Evolutionary conservation across 2,329 filamentous ascomycete species (phyloP).

Genomic region (Scortechinia acanthostroma): DNA sequence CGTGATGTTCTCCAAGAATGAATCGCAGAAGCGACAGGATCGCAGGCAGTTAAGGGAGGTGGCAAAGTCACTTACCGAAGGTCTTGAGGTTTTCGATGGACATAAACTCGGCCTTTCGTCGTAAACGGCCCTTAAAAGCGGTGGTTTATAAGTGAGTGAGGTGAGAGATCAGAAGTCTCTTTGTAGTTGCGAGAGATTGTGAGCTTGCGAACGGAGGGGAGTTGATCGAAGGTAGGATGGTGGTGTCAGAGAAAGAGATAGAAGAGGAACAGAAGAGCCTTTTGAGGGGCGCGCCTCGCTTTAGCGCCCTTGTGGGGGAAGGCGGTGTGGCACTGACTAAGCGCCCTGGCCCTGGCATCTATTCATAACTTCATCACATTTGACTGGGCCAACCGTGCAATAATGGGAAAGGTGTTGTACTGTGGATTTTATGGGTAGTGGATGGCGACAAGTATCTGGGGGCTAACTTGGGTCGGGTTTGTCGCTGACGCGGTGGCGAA

Average conservation of each 20-base stretch:
- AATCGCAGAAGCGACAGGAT: too few relatives aligned
- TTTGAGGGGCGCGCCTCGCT: background rate
- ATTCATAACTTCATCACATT: too few relatives aligned
- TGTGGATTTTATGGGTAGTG: too few relatives aligned
- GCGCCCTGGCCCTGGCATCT: too few relatives aligned
- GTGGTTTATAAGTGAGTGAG: background rate
- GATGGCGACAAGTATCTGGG: too few relatives aligned
- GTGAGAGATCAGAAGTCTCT: background rate
- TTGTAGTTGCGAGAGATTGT: background rate
- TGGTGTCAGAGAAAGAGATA: background rate
- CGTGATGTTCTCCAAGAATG: too few relatives aligned
- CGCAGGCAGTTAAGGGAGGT: too few relatives aligned
- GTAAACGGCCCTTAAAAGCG: slow-evolving; percentile 4
- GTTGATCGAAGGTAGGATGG: background rate
- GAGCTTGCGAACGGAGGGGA: background rate
- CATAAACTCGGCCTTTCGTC: slow-evolving; percentile 55
- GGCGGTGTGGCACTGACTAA: too few relatives aligned
- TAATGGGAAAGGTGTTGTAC: too few relatives aligned
- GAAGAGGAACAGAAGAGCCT: slow-evolving; percentile 1
- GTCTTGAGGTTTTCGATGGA: slow-evolving; percentile 68
- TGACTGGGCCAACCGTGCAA: too few relatives aligned
- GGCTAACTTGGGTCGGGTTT: too few relatives aligned
- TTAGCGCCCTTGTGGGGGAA: background rate
- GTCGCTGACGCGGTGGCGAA: too few relatives aligned
- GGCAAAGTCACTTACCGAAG: slow-evolving; percentile 42